Evolutionary conservation across 2,329 filamentous ascomycete species (phyloP).

Genomic region (Metarhizium album): DNA sequence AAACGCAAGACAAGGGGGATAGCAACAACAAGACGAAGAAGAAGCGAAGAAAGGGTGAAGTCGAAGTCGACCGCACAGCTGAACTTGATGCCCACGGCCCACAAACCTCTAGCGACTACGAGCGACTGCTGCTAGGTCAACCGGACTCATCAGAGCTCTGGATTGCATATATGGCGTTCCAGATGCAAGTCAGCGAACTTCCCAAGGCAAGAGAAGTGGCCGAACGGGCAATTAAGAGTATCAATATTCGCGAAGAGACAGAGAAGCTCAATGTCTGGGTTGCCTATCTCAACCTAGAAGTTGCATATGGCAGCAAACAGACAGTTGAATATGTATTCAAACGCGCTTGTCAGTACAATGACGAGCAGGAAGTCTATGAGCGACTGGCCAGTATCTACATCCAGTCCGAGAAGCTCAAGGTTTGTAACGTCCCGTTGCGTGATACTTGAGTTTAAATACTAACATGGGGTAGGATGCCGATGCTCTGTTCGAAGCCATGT

Average conservation of each 20-base stretch:
- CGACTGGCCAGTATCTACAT: slow-evolving; percentile 91
- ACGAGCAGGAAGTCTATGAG: slow-evolving; percentile 80
- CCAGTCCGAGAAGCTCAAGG: slow-evolving; percentile 72
- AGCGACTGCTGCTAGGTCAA: slow-evolving; percentile 82
- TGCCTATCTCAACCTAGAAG: slow-evolving; percentile 87
- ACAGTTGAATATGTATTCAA: slow-evolving; percentile 79
- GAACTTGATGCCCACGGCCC: slow-evolving; percentile 83
- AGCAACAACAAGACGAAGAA: slow-evolving; percentile 38
- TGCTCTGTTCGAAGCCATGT: slow-evolving; percentile 71
- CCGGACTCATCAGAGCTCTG: slow-evolving; percentile 89
- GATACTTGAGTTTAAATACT: neutral
- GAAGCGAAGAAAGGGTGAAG: slow-evolving; percentile 65
- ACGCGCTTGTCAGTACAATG: slow-evolving; percentile 87
- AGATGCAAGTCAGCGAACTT: slow-evolving; percentile 83
- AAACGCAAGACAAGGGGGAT: slow-evolving; percentile 14
- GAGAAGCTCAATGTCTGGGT: slow-evolving; percentile 97
- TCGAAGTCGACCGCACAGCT: slow-evolving; percentile 82
- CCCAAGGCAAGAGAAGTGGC: slow-evolving; percentile 81
- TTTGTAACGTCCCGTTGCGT: slow-evolving; percentile 34
- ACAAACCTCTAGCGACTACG: slow-evolving; percentile 83
- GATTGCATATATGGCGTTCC: slow-evolving; percentile 98
- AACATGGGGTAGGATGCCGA: slow-evolving; percentile 63
- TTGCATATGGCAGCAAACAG: slow-evolving; percentile 76
- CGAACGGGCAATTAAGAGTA: slow-evolving; percentile 80
- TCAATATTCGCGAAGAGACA: slow-evolving; percentile 79